Conservation (phyloP, 208 protist species). For the Borovskyia barvae region DNA sequence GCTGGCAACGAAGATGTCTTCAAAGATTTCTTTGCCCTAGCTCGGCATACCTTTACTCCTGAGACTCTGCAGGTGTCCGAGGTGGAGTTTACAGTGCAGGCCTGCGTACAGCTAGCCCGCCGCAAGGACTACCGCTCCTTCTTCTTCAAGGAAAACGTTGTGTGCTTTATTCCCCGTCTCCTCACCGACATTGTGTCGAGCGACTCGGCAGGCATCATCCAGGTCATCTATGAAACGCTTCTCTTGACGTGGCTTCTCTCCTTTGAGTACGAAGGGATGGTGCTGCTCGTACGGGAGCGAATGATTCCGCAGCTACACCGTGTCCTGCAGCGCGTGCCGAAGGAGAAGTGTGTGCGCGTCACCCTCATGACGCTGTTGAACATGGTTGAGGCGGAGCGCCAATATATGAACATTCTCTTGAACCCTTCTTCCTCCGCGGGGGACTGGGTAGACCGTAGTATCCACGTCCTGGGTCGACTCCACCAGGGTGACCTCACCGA, state of each 20-base stretch:
- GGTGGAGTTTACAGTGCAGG: conserved; percentile 73
- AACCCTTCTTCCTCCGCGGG: conserved; percentile 41
- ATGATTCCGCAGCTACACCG: conserved; percentile 89
- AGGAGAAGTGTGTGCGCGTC: conserved; percentile 92
- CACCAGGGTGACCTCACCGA: conserved; percentile 22
- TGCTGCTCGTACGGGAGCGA: conserved; percentile 54
- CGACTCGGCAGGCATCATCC: conserved; percentile 78
- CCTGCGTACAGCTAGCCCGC: conserved; percentile 74
- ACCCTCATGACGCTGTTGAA: conserved; percentile 86
- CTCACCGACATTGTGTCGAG: conserved; percentile 78
- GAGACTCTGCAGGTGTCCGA: conserved; percentile 59
- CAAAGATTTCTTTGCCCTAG: conserved; percentile 59
- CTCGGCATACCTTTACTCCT: conserved; percentile 42
- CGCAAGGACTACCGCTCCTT: conserved; percentile 64
- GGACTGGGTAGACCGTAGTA: conserved; percentile 48
- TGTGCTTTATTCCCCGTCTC: conserved; percentile 68
- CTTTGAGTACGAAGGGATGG: conserved; percentile 82
- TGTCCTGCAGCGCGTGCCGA: conserved; percentile 85
- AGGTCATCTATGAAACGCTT: conserved; percentile 84
- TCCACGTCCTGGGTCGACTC: conserved; percentile 40
- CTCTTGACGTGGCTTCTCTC: conserved; percentile 80
- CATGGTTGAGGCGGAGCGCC: conserved; percentile 76
- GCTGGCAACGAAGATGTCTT: conserved; percentile 46
- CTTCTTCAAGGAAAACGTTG: conserved; percentile 70
- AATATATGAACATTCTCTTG: conserved; percentile 50